Conservation (phyloP, 2,329 filamentous ascomycete species). For the Talaromyces verruculosus region DNA sequence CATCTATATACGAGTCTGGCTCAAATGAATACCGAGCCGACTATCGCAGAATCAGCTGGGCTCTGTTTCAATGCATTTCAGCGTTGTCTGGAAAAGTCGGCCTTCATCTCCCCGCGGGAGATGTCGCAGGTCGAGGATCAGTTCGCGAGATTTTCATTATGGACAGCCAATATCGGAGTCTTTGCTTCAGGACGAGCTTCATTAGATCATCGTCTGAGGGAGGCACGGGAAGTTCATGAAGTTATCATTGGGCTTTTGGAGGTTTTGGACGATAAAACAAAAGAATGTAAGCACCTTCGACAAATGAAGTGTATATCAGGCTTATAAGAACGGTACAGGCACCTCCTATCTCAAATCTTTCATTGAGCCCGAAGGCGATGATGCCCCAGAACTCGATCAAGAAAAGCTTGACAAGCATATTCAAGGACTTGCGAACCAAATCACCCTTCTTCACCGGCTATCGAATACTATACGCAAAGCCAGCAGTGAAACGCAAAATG, state of each 20-base stretch:
- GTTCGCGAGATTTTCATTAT: conserved; percentile 17
- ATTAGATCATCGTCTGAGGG: conserved; percentile 16
- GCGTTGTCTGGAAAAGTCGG: conserved; percentile 6
- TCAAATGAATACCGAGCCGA: neutral
- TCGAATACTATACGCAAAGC: conserved; percentile 20
- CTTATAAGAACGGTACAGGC: neutral
- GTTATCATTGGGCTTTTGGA: conserved; percentile 7
- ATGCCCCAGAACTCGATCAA: neutral
- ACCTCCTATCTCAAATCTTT: neutral
- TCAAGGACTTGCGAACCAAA: neutral
- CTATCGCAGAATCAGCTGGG: neutral
- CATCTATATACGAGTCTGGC: neutral
- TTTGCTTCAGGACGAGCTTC: conserved; percentile 13
- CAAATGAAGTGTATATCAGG: too few relatives aligned
- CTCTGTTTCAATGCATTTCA: conserved; percentile 9
- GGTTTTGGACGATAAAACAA: conserved; percentile 3
- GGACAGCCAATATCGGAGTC: conserved; percentile 15
- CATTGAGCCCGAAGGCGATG: neutral
- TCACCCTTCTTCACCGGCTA: conserved; percentile 13
- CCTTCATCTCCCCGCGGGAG: conserved; percentile 5
- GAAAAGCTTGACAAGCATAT: conserved; percentile 2
- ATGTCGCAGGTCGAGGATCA: conserved; percentile 17
- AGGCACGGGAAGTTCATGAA: conserved; percentile 8
- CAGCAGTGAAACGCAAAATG: conserved; percentile 16
- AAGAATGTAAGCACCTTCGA: conserved; percentile 5